Percentiles rank a stretch among this genome's conserved stretches.
Conservation (phyloP, 495 filamentous ascomycete genomes). For the Hypoxylon rickii region DNA sequence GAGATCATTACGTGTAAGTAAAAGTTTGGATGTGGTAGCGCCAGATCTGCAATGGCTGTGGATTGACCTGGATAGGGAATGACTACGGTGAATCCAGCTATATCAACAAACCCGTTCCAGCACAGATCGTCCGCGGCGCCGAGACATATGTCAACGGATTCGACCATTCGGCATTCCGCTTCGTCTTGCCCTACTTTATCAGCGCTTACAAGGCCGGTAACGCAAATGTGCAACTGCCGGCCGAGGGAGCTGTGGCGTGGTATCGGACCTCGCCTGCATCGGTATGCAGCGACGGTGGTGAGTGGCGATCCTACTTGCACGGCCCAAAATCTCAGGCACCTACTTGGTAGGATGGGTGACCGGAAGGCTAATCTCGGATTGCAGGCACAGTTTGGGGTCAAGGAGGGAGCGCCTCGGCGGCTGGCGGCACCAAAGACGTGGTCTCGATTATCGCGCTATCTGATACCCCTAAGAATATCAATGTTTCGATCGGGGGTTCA, state of each 20-base stretch:
- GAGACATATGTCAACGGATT: slow-evolving; percentile 53
- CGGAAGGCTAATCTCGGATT: slow-evolving; percentile 14
- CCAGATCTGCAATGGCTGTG: too few relatives aligned
- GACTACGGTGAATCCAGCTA: slow-evolving; percentile 80
- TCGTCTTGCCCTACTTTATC: slow-evolving; percentile 67
- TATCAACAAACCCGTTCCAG: slow-evolving; percentile 60
- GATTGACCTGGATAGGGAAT: slow-evolving; percentile 62
- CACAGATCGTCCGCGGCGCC: slow-evolving; percentile 56
- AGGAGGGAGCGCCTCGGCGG: slow-evolving; percentile 45
- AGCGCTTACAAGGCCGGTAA: slow-evolving; percentile 62
- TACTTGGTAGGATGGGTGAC: too few relatives aligned
- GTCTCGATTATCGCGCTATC: slow-evolving; percentile 52
- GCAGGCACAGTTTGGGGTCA: slow-evolving; percentile 52
- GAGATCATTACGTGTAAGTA: slow-evolving; percentile 55
- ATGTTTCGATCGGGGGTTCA: slow-evolving; percentile 54
- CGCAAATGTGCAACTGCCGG: slow-evolving; percentile 45
- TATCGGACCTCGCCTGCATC: slow-evolving; percentile 59
- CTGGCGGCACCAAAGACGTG: slow-evolving; percentile 49
- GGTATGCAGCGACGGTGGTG: slow-evolving; percentile 42
- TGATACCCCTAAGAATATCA: slow-evolving; percentile 42
- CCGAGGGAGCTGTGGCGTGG: slow-evolving; percentile 64
- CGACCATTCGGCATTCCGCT: slow-evolving; percentile 46
- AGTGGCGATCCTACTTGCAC: slow-evolving; percentile 41
- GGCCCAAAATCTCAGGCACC: too few relatives aligned
- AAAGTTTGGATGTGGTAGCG: slow-evolving; percentile 22